These are phyloP conservation scores for Phytophthora europaea DNA, from an alignment of 352 stramenopile genomes.

Conservation along the genomic window DNA sequence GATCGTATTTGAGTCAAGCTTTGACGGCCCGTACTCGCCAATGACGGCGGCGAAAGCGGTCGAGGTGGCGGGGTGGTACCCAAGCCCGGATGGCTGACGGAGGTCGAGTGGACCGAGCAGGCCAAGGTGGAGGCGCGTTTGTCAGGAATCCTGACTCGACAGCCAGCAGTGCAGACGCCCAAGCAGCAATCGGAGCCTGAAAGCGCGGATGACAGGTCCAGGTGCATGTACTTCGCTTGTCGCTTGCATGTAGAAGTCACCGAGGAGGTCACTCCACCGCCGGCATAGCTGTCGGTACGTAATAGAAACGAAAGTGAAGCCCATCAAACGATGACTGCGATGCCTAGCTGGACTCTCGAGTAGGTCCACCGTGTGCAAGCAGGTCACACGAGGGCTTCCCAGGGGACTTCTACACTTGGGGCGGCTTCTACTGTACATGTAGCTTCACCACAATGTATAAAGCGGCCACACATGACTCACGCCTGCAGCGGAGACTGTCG, in stretches of 20 bases:
- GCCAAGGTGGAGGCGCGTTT: background rate
- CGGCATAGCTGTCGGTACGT: background rate
- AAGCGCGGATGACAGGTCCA: background rate
- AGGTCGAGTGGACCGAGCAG: background rate
- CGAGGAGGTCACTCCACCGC: background rate
- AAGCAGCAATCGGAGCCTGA: background rate
- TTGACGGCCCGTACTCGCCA: background rate
- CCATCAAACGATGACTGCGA: background rate
- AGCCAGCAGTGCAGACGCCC: background rate
- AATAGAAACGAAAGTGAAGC: background rate
- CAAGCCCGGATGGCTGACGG: conserved; percentile 1
- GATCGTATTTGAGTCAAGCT: background rate
- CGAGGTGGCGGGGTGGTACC: conserved; percentile 14
- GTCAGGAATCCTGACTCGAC: background rate
- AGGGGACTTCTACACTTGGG: background rate
- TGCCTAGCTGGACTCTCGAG: background rate
- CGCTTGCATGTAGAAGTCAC: background rate
- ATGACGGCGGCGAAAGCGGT: conserved; percentile 3
- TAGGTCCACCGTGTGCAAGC: background rate
- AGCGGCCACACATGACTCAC: background rate
- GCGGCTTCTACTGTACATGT: background rate
- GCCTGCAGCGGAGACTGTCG: background rate
- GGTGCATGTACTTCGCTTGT: background rate
- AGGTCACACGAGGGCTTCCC: too few relatives aligned
- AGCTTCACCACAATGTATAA: background rate